Evolutionary conservation across 805 yeast genomes (phyloP).

Genomic region (Candida boleticola): DNA sequence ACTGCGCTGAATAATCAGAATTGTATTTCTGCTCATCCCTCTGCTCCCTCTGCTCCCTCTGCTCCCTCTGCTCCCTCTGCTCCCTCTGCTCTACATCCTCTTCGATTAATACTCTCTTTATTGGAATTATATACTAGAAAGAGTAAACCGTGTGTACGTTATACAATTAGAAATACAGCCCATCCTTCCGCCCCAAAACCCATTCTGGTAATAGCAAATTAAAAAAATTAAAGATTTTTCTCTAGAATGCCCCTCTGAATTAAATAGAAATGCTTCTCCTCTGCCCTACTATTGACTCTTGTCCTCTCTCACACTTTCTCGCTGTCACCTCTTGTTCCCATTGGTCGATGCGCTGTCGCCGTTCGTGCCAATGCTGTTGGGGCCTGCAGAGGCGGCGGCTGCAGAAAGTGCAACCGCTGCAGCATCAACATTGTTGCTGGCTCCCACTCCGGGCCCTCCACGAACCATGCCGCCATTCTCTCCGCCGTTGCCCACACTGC

Average conservation of each 20-base stretch:
- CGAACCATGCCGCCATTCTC: conserved; percentile 3
- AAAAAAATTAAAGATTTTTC: too few species aligned
- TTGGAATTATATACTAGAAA: too few species aligned
- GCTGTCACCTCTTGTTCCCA: conserved; percentile 3
- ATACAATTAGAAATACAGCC: background rate
- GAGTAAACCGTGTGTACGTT: background rate
- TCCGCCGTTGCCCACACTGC: background rate
- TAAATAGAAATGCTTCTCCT: background rate
- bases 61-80: too few species aligned
- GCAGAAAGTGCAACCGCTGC: conserved; percentile 1
- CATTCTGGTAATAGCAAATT: too few species aligned
- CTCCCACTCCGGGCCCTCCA: conserved; percentile 2
- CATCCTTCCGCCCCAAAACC: too few species aligned
- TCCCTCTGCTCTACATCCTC: too few species aligned
- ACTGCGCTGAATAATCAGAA: background rate
- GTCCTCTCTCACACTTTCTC: background rate
- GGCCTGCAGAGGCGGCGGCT: background rate
- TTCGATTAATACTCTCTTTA: too few species aligned
- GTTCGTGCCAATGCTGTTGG: background rate
- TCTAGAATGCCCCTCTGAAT: background rate
- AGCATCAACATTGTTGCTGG: background rate
- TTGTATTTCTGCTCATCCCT: too few species aligned
- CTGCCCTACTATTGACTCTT: background rate
- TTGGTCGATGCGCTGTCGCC: conserved; percentile 6
- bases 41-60: too few species aligned